Base-by-base conservation (phyloP, 768 basidiomycete genomes). In the Leucocoprinus leucothites region DNA sequence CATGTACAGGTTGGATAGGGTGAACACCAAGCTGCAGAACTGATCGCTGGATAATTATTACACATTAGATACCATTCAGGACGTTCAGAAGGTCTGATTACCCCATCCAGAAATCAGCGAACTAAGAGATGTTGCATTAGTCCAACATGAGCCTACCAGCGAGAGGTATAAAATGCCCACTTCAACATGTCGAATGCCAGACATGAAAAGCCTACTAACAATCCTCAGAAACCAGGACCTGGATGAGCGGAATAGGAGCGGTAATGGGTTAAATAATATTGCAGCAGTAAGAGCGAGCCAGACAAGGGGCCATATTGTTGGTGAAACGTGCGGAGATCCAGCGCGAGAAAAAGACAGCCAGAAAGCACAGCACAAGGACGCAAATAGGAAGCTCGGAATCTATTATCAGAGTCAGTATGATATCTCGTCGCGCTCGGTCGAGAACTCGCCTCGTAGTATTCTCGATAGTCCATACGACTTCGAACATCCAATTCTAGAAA, bases 41-140 rank as follows among this genome's bases (percentile, higher is more conserved):
- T 92, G 89, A 63, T 94, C 91, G 13, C 89, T 91, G 63, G 7
- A 34, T 41, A 51, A 18, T 5, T 19, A 21, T 35, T 18, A 51
- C 25, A 51, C 13, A 36, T 41, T 26, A 45, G 35, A 18, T 7
- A 44, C 56, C n/a, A 8, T 36, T 3, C 26, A 34, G 19, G 21
- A 58, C 19, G 35, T 48, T 48, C 22, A 24, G 48, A 47, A 42
- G 24, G 11, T 11, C 11, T 31, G 31, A 64, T 52, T 67, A 89
- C 89, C 89, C 91, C 66, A 93, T 76, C 91, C 91, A 94, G 82
- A 93, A 91, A 74, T 92, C 91, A 14, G 85, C 71, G 66, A 94
- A 94, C 85, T 89, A 54, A 1, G 45, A 42, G 47, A 24, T 34
- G 16, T 26, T 48, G 60, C 57, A 58, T 57, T 28, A 62, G 26